These are phyloP conservation scores for Candida hispaniensis DNA, from an alignment of 805 yeast species.

Conservation along the genomic window DNA sequence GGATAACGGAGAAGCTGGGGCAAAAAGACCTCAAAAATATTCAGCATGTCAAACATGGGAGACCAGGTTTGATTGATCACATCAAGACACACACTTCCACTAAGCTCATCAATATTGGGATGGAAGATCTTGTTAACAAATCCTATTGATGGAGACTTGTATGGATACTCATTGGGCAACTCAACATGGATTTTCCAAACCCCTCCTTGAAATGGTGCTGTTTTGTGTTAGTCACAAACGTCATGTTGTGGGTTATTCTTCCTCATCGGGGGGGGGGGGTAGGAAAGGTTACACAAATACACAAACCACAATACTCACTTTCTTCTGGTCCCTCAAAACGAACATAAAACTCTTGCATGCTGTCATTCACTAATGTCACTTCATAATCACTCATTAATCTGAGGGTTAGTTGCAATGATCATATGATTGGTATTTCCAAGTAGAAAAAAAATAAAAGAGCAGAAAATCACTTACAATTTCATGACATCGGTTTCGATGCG, in stretches of 20 bases:
- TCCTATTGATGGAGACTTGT: conserved; percentile 92
- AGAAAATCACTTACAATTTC: conserved; percentile 63
- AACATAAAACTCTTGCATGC: conserved; percentile 77
- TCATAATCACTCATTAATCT: conserved; percentile 86
- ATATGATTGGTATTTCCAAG: neutral
- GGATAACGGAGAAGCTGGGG: conserved; percentile 90
- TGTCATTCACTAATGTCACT: conserved; percentile 71
- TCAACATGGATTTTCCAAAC: conserved; percentile 87
- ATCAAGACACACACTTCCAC: conserved; percentile 89
- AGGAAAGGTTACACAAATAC: no score
- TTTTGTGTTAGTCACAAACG: no score
- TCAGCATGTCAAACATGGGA: conserved; percentile 87
- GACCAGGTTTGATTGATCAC: conserved; percentile 98
- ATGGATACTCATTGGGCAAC: conserved; percentile 90
- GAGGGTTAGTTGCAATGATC: no score
- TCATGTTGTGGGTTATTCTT: no score
- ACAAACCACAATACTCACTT: conserved; percentile 28
- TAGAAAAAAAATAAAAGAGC: no score
- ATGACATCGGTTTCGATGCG: conserved; percentile 91
- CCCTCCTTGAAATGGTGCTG: conserved; percentile 81
- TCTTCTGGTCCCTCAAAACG: conserved; percentile 77
- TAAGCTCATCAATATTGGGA: conserved; percentile 83
- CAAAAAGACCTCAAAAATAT: conserved; percentile 83
- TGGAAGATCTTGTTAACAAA: conserved; percentile 85
- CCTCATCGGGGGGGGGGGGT: no score